A percentile compares a stretch with the other conserved stretches of the same genome.
Conservation (phyloP, 73 alveolate genomes). For the Paramecium sonneborni region DNA sequence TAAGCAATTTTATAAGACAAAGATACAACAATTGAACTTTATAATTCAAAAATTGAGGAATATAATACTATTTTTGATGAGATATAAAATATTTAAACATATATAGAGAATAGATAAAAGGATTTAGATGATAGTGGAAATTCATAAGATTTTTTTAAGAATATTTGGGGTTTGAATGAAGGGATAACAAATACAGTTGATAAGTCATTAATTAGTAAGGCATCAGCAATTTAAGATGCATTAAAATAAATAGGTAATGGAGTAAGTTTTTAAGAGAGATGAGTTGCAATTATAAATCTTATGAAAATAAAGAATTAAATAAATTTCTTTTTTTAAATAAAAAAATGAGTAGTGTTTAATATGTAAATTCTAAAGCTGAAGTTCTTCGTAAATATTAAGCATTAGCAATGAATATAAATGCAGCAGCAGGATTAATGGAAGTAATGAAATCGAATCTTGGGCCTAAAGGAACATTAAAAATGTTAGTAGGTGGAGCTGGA, state of each 20-base stretch:
- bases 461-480: slow-evolving; percentile 96
- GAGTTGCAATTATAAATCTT: neutral
- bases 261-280: slow-evolving; percentile 2
- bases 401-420: slow-evolving; percentile 92
- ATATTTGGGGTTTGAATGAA: slow-evolving; percentile 46
- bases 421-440: slow-evolving; percentile 92
- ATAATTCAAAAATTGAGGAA: slow-evolving; percentile 50
- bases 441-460: slow-evolving; percentile 95
- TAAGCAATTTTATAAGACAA: neutral
- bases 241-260: slow-evolving; percentile 5
- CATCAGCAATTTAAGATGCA: slow-evolving; percentile 12
- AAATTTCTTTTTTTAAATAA: slow-evolving; percentile 32
- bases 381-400: slow-evolving; percentile 89
- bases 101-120: slow-evolving; percentile 44
- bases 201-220: neutral
- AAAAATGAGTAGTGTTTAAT: slow-evolving; percentile 85
- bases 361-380: slow-evolving; percentile 93
- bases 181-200: slow-evolving; percentile 13
- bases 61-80: slow-evolving; percentile 4
- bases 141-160: neutral
- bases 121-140: slow-evolving; percentile 17
- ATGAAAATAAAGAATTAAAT: slow-evolving; percentile 8
- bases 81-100: neutral
- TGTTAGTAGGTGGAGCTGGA: slow-evolving; percentile 99
- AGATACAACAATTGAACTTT: slow-evolving; percentile 28